Evolutionary conservation across 257 asterid species (phyloP).

Genomic region (Solanum chiquidenum): DNA sequence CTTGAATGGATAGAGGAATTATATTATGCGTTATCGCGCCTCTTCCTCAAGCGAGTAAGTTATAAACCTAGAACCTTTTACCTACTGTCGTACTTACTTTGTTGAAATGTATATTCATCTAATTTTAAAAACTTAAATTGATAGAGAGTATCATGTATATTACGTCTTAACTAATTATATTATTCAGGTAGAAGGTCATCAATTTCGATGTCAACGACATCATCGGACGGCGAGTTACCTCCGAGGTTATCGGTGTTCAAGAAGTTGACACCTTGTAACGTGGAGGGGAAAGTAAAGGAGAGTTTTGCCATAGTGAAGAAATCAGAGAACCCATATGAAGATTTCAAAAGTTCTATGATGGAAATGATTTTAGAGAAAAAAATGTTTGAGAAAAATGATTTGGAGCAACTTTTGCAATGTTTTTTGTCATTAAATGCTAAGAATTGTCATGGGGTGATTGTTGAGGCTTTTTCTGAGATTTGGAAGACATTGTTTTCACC

Average conservation of each 20-base stretch:
- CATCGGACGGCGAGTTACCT: slow-evolving; percentile 28
- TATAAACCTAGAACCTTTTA: no score
- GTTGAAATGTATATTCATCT: background rate
- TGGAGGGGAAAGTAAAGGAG: slow-evolving; percentile 72
- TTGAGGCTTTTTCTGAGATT: slow-evolving; percentile 57
- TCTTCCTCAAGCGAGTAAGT: background rate
- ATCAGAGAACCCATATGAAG: slow-evolving; percentile 69
- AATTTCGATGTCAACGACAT: slow-evolving; percentile 7
- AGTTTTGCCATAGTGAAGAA: slow-evolving; percentile 80
- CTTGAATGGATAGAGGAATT: background rate
- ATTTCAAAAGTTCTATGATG: slow-evolving; percentile 80
- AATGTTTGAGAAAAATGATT: slow-evolving; percentile 51
- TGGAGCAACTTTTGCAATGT: slow-evolving; percentile 67
- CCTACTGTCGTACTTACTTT: background rate
- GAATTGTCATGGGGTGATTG: slow-evolving; percentile 45
- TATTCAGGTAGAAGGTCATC: background rate
- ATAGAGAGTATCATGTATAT: no score
- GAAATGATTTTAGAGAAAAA: slow-evolving; percentile 86
- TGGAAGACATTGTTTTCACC: slow-evolving; percentile 48
- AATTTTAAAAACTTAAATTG: background rate
- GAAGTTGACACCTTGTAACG: slow-evolving; percentile 47
- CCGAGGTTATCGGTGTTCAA: slow-evolving; percentile 43
- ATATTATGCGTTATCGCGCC: background rate
- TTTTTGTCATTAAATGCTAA: slow-evolving; percentile 60
- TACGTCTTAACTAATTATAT: background rate